Conservation (phyloP, 345 rosid species). For the Heritiera fomes region DNA sequence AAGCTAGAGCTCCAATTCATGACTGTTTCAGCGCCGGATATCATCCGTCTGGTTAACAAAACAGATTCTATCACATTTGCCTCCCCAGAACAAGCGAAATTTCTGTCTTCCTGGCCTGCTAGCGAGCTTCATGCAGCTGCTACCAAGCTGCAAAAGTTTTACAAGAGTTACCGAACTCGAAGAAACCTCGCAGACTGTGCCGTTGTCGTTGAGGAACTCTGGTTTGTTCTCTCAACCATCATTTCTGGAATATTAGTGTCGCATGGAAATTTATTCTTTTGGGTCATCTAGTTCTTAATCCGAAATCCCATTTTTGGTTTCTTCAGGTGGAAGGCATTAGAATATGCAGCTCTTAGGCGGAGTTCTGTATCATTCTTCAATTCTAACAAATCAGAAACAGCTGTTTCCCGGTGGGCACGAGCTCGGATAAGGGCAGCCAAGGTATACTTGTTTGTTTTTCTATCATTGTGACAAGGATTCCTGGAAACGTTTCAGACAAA, state of each 20-base stretch:
- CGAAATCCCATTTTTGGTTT: background rate
- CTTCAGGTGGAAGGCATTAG: constrained; percentile 21
- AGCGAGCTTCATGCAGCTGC: constrained; percentile 12
- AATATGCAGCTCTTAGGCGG: constrained; percentile 38
- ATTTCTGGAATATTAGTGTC: no score
- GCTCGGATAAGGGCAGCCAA: constrained; percentile 46
- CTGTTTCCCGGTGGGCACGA: constrained; percentile 49
- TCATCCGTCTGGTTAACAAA: constrained; percentile 18
- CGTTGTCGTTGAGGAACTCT: constrained; percentile 16
- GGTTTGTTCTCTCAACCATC: background rate
- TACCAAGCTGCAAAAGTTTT: constrained; percentile 62
- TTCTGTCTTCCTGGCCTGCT: background rate
- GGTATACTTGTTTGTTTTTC: constrained; percentile 22
- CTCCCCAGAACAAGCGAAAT: background rate
- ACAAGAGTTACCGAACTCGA: constrained; percentile 84
- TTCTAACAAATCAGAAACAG: constrained; percentile 33
- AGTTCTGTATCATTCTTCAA: constrained; percentile 44
- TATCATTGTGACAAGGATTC: no score
- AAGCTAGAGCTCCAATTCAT: background rate
- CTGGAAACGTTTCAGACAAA: background rate
- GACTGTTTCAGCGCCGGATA: background rate
- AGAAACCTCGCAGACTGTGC: constrained; percentile 57
- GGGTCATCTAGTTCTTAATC: background rate
- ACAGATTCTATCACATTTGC: background rate
- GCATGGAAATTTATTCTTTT: background rate